Conservation (phyloP, 2,329 filamentous ascomycete genomes). For the Aspergillus eucalypticola region DNA sequence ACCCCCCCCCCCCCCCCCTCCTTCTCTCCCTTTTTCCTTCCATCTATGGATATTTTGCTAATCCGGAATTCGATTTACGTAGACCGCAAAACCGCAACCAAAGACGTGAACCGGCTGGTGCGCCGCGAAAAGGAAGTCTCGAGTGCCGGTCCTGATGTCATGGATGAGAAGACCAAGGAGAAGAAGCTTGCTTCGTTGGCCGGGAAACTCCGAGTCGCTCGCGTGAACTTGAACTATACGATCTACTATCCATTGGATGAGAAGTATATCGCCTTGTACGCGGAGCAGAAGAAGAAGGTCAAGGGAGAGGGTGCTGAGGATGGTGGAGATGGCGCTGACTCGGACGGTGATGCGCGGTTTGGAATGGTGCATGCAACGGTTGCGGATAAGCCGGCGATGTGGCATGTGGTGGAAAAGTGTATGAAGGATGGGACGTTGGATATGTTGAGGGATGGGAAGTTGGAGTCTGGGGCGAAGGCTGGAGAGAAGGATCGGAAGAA, state of each 20-base stretch:
- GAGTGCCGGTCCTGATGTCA: constrained; percentile 9
- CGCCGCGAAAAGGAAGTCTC: constrained; percentile 44
- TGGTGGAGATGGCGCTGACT: constrained; percentile 17
- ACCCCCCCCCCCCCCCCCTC: too few relatives aligned
- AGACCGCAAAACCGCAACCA: constrained; percentile 47
- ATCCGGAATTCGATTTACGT: neutral
- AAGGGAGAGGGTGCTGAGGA: constrained; percentile 18
- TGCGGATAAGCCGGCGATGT: constrained; percentile 43
- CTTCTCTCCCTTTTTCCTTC: neutral
- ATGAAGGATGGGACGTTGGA: constrained; percentile 47
- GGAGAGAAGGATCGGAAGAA: constrained; percentile 10
- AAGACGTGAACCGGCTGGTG: constrained; percentile 38
- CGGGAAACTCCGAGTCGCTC: constrained; percentile 48
- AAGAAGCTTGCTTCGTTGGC: constrained; percentile 29
- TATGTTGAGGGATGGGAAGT: constrained; percentile 43
- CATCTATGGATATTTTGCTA: constrained; percentile 3
- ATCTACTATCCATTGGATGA: constrained; percentile 62
- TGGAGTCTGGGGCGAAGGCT: constrained; percentile 24
- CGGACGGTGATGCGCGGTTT: constrained; percentile 25
- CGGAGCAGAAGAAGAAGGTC: constrained; percentile 32
- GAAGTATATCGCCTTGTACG: constrained; percentile 61
- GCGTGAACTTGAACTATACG: constrained; percentile 64
- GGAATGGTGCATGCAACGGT: constrained; percentile 11
- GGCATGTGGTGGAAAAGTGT: constrained; percentile 47
- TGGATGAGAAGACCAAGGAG: constrained; percentile 14